Percentiles rank a stretch among this genome's conserved stretches.
Evolutionary conservation across 2,329 filamentous ascomycete genomes (phyloP).

Genomic region (Diaporthe eres): DNA sequence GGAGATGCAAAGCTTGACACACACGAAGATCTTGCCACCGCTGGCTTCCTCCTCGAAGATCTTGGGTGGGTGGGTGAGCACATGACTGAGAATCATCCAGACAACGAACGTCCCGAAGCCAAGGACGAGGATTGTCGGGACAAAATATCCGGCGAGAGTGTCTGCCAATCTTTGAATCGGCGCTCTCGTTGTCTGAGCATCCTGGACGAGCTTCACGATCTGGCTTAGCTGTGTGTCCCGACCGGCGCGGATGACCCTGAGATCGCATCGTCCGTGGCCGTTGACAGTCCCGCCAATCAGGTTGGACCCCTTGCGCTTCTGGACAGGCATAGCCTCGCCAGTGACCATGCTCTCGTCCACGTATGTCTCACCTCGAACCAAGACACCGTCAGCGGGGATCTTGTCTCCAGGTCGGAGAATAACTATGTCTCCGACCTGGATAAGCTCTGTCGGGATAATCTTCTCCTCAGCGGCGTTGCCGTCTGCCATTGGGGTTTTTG

Average conservation of each 20-base stretch:
- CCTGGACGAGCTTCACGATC: constrained; percentile 98
- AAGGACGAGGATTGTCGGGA: constrained; percentile 88
- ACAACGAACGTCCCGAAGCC: constrained; percentile 87
- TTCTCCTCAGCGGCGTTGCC: constrained; percentile 83
- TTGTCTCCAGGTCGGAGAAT: constrained; percentile 95
- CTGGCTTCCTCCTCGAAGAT: constrained; percentile 86
- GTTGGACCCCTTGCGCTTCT: constrained; percentile 84
- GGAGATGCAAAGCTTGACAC: constrained; percentile 96
- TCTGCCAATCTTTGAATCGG: constrained; percentile 96
- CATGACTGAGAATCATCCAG: constrained; percentile 96
- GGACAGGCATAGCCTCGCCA: constrained; percentile 94
- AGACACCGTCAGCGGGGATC: constrained; percentile 90
- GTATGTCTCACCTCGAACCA: constrained; percentile 92
- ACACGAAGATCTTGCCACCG: constrained; percentile 96
- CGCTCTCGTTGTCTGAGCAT: constrained; percentile 93
- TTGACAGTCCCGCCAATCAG: constrained; percentile 97
- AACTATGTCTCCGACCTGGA: constrained; percentile 94
- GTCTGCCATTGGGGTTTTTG: constrained; percentile 61
- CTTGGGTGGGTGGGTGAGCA: constrained; percentile 84
- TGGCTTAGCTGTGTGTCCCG: constrained; percentile 97
- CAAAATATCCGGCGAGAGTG: constrained; percentile 91
- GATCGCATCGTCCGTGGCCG: constrained; percentile 90
- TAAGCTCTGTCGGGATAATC: constrained; percentile 91
- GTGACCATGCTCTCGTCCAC: constrained; percentile 99
- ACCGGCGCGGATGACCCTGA: constrained; percentile 91